Percentiles rank a stretch among this genome's conserved stretches.
phyloP scores from a whole-genome alignment of 176 grass and related monocot genomes.

The Metroxylon sagu region DNA sequence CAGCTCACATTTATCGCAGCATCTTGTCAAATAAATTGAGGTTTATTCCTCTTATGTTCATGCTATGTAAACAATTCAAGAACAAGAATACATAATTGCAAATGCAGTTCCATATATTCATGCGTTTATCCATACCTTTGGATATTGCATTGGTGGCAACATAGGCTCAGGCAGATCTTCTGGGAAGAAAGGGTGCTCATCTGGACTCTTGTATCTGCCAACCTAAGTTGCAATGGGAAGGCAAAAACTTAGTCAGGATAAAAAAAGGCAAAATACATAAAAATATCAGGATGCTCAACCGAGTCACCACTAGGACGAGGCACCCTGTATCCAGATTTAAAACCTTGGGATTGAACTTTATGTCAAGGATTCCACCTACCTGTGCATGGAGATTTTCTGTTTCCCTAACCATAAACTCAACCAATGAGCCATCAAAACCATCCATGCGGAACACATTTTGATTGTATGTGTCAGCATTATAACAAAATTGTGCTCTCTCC shows the following conservation, averaged over 20 bases:
- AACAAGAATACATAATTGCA: background rate
- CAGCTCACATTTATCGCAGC: too few relatives aligned
- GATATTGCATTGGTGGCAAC: slow-evolving; percentile 85
- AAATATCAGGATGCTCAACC: too few relatives aligned
- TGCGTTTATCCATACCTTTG: slow-evolving; percentile 31
- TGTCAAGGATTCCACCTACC: slow-evolving; percentile 26
- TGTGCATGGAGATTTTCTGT: slow-evolving; percentile 83
- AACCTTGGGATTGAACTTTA: too few relatives aligned
- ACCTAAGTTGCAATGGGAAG: slow-evolving; percentile 34
- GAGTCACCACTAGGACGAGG: too few relatives aligned
- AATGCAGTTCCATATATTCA: slow-evolving; percentile 12
- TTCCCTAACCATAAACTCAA: slow-evolving; percentile 74
- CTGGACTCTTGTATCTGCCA: slow-evolving; percentile 94
- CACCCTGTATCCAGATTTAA: background rate
- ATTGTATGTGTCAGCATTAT: slow-evolving; percentile 76
- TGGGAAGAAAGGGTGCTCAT: slow-evolving; percentile 94
- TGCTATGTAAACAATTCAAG: background rate
- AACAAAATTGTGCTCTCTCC: slow-evolving; percentile 77
- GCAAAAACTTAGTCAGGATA: background rate
- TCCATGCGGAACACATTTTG: slow-evolving; percentile 49
- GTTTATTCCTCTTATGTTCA: background rate
- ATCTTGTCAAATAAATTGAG: too few relatives aligned
- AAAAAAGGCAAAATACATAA: slow-evolving; percentile 13
- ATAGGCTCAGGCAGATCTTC: slow-evolving; percentile 61
- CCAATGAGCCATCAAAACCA: slow-evolving; percentile 68